Percentiles rank a stretch among this genome's conserved stretches.
Conservation (phyloP, 129 eudicot species). For the Flaveria brownii region DNA sequence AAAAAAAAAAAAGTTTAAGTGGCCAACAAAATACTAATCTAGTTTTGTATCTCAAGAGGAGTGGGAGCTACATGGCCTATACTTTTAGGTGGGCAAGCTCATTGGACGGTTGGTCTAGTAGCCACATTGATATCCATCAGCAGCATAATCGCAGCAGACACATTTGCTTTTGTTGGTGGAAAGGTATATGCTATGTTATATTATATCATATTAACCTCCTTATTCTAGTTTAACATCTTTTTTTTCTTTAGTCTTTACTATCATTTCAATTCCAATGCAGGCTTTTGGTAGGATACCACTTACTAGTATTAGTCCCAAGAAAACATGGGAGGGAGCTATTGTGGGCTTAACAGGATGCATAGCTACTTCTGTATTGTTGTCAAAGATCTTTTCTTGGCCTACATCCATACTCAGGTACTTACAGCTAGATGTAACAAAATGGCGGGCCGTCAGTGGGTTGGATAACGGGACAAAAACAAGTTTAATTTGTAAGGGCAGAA, state of each 20-base stretch:
- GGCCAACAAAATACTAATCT: slow-evolving; percentile 22
- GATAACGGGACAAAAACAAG: neutral
- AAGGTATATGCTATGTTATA: slow-evolving; percentile 50
- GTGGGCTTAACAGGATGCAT: slow-evolving; percentile 88
- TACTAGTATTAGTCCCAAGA: slow-evolving; percentile 86
- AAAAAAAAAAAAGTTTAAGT: neutral
- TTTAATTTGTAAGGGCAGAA: neutral
- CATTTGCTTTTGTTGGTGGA: slow-evolving; percentile 92
- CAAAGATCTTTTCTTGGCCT: slow-evolving; percentile 80
- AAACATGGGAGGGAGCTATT: slow-evolving; percentile 98
- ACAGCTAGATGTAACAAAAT: neutral
- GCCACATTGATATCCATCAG: slow-evolving; percentile 84
- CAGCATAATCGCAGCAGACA: slow-evolving; percentile 97
- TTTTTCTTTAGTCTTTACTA: slow-evolving; percentile 24
- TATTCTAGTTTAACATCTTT: neutral
- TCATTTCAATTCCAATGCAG: slow-evolving; percentile 44
- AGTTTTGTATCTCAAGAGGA: slow-evolving; percentile 46
- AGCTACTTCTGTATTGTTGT: slow-evolving; percentile 61
- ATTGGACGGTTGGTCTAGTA: slow-evolving; percentile 99
- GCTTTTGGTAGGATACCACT: slow-evolving; percentile 96
- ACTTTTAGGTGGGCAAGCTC: slow-evolving; percentile 86
- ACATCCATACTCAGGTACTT: slow-evolving; percentile 63
- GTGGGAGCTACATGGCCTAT: slow-evolving; percentile 84
- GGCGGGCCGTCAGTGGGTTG: neutral
- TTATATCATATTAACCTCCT: neutral